A percentile compares a stretch with the other conserved stretches of the same genome.
Conservation (phyloP, 2,329 filamentous ascomycete genomes). For the Zymoseptoria ardabiliae region DNA sequence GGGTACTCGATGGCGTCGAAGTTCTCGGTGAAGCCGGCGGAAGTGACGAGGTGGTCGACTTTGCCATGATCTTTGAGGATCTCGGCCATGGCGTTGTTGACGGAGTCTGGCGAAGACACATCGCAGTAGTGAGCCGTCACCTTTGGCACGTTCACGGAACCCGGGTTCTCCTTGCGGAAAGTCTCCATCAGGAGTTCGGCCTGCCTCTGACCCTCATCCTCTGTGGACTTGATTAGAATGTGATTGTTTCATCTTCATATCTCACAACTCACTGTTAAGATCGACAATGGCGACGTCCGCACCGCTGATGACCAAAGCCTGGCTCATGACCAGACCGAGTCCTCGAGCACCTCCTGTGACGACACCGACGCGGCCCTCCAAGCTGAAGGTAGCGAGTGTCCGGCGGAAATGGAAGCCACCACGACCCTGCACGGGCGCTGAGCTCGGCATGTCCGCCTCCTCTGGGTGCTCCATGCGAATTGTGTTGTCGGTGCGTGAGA, state of each 20-base stretch:
- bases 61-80: slow-evolving; percentile 64
- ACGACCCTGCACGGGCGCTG: slow-evolving; percentile 63
- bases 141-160: slow-evolving; percentile 64
- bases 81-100: slow-evolving; percentile 64
- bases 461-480: slow-evolving; percentile 74
- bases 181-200: slow-evolving; percentile 65
- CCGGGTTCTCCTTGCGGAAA: slow-evolving; percentile 74
- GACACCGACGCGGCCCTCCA: slow-evolving; percentile 74
- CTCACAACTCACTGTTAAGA: slow-evolving; percentile 67
- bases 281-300: slow-evolving; percentile 88
- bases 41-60: slow-evolving; percentile 88
- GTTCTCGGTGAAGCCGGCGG: slow-evolving; percentile 95
- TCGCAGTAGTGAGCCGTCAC: slow-evolving; percentile 88
- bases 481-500: slow-evolving; percentile 71
- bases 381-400: slow-evolving; percentile 76
- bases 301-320: slow-evolving; percentile 81
- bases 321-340: slow-evolving; percentile 84
- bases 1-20: slow-evolving; percentile 88
- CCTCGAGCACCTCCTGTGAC: slow-evolving; percentile 89
- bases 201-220: slow-evolving; percentile 75
- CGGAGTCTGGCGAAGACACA: slow-evolving; percentile 72
- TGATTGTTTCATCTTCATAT: too few species aligned
- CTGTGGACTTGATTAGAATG: slow-evolving; percentile 38
- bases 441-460: slow-evolving; percentile 68
- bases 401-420: slow-evolving; percentile 78